Conservation (phyloP, 495 filamentous ascomycete genomes). For the Neurospora sp. region DNA sequence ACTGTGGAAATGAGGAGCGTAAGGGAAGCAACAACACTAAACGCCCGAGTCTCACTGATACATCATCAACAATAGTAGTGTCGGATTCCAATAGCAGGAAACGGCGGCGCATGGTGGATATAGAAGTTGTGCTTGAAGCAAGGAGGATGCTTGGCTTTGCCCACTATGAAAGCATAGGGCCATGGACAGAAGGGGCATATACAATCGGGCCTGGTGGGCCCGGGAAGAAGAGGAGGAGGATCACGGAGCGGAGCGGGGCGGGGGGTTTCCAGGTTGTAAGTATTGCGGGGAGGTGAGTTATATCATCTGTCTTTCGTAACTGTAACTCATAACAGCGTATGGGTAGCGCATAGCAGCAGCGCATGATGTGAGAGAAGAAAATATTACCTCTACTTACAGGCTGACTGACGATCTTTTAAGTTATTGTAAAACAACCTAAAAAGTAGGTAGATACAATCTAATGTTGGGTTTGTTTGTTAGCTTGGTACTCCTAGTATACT, state of each 20-base stretch:
- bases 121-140: not conserved
- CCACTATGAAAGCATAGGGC: not conserved
- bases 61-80: not conserved
- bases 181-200: not conserved
- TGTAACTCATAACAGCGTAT: not conserved
- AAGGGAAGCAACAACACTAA: not conserved
- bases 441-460: not conserved
- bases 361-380: not conserved
- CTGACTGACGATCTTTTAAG: not conserved
- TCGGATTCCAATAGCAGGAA: not conserved
- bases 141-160: not conserved
- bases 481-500: too few species aligned
- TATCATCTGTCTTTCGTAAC: not conserved
- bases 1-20: not conserved
- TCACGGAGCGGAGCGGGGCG: not conserved
- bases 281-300: not conserved
- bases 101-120: not conserved
- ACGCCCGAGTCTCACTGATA: not conserved
- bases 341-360: not conserved
- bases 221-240: not conserved
- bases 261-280: not conserved
- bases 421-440: not conserved
- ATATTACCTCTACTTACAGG: not conserved
- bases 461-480: too few species aligned
- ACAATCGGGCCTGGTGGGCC: not conserved